Base-by-base conservation (phyloP, 345 rosid species). In the Odontarrhena argentea region DNA sequence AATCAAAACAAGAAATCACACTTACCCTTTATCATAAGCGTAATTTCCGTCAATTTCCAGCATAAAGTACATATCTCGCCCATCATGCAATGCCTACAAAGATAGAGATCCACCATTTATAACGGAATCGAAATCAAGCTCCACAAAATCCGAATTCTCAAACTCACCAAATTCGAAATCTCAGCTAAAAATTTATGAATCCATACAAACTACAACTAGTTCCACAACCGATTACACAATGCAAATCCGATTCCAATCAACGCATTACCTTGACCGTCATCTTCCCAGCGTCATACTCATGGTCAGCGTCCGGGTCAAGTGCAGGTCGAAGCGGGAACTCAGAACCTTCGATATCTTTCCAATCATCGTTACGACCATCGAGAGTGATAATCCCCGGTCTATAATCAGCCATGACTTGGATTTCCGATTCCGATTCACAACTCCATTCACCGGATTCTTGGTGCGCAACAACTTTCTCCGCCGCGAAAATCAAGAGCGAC, bases 61-160 rank as follows among this genome's bases (percentile, higher is more conserved):
- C 83, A 91, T 73, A 76, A 94, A 88, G 80, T 81, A 94, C 44
- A 88, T 76, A 69, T 83, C 79, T 32, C 65, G 82, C n/a, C 97
- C 99, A 71, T 94, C 99, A 62, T 94, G 99, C 77, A 88, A 58
- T 50, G 99, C 89, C 99, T 94, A 77, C 60, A 68, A 73, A 62
- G 7, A 32, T 4, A 78, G 22, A 63, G 50, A 48, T 30, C 30
- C 30, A 7, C 14, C 46, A 67, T 50, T 52, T 60, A 18, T 32
- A 48, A 49, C 40, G 25, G 63, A 64, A n/a, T 53, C 37, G 15
- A 40, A 41, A 8, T 50, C 37, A 51, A 43, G 38, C 8, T 52
- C 35, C 25, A 35, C 36, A 22, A 42, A 67, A 12, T 54, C 35
- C 26, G 22, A 54, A 51, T 35, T 52, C 6, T 52, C 45, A 70